phyloP scores from a whole-genome alignment of 139 green algal genomes.

The Mychonastes homosphaera region DNA sequence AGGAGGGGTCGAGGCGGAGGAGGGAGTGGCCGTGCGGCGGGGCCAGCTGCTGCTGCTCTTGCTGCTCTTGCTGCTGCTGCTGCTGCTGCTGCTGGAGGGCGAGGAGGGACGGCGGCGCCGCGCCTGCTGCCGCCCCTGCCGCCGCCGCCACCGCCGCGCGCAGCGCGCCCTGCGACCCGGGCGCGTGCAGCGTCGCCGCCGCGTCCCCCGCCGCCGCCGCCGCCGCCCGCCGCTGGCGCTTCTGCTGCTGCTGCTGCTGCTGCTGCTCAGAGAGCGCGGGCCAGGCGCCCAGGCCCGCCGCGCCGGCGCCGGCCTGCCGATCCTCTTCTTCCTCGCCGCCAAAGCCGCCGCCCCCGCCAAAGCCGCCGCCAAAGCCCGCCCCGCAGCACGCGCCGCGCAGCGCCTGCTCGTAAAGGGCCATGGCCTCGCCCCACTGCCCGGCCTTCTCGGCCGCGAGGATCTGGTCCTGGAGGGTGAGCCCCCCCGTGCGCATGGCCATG shows the following conservation, averaged over 20 bases:
- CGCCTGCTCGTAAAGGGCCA: slow-evolving; percentile 72
- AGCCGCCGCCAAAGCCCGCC: not conserved
- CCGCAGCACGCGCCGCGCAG: slow-evolving; percentile 13
- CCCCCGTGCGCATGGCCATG: slow-evolving; percentile 50
- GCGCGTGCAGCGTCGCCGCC: not conserved
- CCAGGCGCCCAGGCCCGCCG: not conserved
- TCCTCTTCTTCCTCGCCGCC: not conserved
- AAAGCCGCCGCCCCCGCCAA: not conserved
- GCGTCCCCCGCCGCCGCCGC: not conserved
- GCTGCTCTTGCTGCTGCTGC: too few species aligned
- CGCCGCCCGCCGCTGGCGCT: not conserved
- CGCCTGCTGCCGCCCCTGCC: too few species aligned
- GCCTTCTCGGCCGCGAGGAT: slow-evolving; percentile 76
- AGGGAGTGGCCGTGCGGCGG: not conserved
- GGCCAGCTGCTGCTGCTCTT: too few species aligned
- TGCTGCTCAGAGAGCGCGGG: not conserved
- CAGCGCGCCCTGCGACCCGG: not conserved
- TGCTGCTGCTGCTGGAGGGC: slow-evolving; percentile 11
- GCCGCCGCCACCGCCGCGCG: slow-evolving; percentile 11
- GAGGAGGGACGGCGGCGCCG: too few species aligned
- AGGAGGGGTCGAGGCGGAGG: not conserved
- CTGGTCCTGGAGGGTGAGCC: slow-evolving; percentile 33
- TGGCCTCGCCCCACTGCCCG: slow-evolving; percentile 75
- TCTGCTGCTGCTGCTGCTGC: not conserved
- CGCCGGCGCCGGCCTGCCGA: not conserved